A percentile compares a stretch with the other conserved stretches of the same genome.
Conservation (phyloP, 225 moss, liverwort and hornwort genomes). For the Marchantia paleacea region DNA sequence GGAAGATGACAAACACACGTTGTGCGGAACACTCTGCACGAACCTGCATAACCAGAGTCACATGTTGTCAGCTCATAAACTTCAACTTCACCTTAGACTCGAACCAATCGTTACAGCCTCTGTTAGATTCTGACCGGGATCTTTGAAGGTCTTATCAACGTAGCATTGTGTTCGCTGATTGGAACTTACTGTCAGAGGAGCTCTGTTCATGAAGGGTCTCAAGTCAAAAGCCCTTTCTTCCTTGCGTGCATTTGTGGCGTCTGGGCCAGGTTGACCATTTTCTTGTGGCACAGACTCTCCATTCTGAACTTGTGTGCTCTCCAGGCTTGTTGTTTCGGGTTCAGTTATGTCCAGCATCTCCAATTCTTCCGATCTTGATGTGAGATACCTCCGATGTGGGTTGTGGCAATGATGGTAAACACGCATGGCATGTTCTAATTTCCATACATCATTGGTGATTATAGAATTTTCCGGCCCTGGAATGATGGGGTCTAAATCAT, state of each 20-base stretch:
- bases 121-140: neutral
- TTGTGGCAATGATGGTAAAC: slow-evolving; percentile 79
- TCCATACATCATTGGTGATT: slow-evolving; percentile 41
- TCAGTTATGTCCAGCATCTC: slow-evolving; percentile 39
- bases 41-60: slow-evolving; percentile 44
- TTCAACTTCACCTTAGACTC: neutral
- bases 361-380: slow-evolving; percentile 63
- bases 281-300: neutral
- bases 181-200: slow-evolving; percentile 65
- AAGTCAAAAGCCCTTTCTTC: slow-evolving; percentile 58
- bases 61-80: neutral
- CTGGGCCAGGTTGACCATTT: neutral
- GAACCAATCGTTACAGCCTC: neutral
- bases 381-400: slow-evolving; percentile 65
- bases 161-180: neutral
- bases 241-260: neutral
- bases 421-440: slow-evolving; percentile 73
- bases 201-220: slow-evolving; percentile 80
- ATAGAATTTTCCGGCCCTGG: neutral
- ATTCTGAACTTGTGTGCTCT: neutral
- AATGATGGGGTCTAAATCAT: slow-evolving; percentile 33
- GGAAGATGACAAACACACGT: slow-evolving; percentile 73
- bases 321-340: neutral
- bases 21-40: slow-evolving; percentile 78
- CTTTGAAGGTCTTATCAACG: neutral